A percentile compares a stretch with the other conserved stretches of the same genome.
phyloP scores from a whole-genome alignment of 495 filamentous ascomycete species.

The Choiromyces venosus region DNA sequence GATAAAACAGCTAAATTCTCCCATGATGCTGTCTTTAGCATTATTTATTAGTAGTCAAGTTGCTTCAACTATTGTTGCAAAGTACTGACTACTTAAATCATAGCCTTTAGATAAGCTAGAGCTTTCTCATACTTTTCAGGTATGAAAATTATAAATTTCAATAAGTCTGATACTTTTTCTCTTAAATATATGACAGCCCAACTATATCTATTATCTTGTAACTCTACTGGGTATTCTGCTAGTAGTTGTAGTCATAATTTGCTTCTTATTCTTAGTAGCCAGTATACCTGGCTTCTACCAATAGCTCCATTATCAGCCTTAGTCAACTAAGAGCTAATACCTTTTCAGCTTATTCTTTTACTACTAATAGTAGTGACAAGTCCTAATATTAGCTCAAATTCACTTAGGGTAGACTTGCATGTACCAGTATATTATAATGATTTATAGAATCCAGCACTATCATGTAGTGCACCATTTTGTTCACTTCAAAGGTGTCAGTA shows the following conservation, averaged over 20 bases:
- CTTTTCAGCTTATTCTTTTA: neutral
- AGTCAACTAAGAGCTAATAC: neutral
- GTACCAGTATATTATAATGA: neutral
- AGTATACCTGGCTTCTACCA: neutral
- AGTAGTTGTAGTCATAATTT: neutral
- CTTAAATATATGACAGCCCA: no score
- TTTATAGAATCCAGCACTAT: neutral
- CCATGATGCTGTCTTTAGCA: no score
- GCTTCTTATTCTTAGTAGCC: neutral
- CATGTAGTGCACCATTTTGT: neutral
- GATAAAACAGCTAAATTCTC: no score
- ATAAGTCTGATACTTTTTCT: no score
- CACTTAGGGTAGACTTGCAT: neutral
- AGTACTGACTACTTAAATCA: no score
- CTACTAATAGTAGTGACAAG: neutral
- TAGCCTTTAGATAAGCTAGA: no score
- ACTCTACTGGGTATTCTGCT: no score
- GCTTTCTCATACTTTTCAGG: no score
- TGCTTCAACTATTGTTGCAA: no score
- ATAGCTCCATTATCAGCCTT: neutral
- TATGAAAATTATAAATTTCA: no score
- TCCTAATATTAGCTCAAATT: neutral
- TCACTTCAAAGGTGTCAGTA: neutral
- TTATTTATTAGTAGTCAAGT: no score
- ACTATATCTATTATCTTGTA: no score